These are phyloP conservation scores for Sclerotinia spermophila DNA, from an alignment of 2,329 filamentous ascomycete genomes.

Conservation along the genomic window DNA sequence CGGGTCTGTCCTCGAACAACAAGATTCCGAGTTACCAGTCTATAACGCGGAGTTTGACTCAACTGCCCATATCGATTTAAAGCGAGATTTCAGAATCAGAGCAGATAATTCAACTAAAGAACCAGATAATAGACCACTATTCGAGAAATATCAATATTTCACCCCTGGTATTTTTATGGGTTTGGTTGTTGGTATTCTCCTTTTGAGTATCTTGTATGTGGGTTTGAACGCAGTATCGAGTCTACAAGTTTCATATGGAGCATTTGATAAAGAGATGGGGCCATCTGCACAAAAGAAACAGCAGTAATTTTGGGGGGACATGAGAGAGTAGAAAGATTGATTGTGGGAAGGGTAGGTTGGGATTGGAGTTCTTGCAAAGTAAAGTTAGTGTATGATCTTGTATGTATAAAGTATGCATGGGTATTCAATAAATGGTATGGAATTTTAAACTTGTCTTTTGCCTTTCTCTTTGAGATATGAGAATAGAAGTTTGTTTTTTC, in stretches of 20 bases:
- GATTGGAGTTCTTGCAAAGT: constrained; percentile 6
- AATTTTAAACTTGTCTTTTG: not conserved
- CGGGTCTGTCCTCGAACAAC: not conserved
- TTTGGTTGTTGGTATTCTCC: constrained; percentile 64
- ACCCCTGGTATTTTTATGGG: constrained; percentile 91
- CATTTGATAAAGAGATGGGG: constrained; percentile 95
- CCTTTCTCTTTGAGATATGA: not conserved
- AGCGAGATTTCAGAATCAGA: constrained; percentile 48
- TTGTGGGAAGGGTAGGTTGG: not conserved
- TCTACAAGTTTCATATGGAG: constrained; percentile 85
- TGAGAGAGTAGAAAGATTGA: not conserved
- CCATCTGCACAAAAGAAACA: constrained; percentile 85
- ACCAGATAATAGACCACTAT: constrained; percentile 56
- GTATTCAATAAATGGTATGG: constrained; percentile 8
- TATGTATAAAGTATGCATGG: constrained; percentile 17
- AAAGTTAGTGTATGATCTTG: constrained; percentile 12
- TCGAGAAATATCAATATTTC: constrained; percentile 94
- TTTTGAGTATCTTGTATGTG: constrained; percentile 74
- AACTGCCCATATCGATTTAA: constrained; percentile 67
- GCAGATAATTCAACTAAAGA: constrained; percentile 44
- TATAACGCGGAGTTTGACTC: constrained; percentile 67
- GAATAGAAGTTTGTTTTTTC: not conserved
- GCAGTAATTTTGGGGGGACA: constrained; percentile 38
- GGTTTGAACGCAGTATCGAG: constrained; percentile 74
- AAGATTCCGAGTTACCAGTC: not conserved